phyloP scores from a whole-genome alignment of 2,329 filamentous ascomycete species.

The Xylaria sp. region DNA sequence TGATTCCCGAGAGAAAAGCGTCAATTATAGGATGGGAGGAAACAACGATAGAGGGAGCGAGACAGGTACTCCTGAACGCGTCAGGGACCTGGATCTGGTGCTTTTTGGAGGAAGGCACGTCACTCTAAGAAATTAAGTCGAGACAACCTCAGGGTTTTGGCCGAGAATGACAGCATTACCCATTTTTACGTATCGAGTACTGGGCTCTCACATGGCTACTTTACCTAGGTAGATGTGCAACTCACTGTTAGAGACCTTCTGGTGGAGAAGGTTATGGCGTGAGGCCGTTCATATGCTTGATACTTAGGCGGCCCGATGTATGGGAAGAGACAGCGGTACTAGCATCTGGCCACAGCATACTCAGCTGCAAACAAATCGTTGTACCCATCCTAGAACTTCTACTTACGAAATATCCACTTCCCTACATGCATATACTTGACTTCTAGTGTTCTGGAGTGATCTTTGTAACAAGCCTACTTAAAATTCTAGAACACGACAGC shows the following conservation, averaged over 20 bases:
- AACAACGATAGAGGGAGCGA: constrained; percentile 1
- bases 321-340: constrained; percentile 4
- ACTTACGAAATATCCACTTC: neutral
- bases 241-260: constrained; percentile 10
- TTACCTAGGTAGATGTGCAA: neutral
- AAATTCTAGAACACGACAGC: constrained; percentile 1
- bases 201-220: neutral
- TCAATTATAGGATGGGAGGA: constrained; percentile 14
- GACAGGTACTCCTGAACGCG: neutral
- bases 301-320: constrained; percentile 1
- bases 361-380: neutral
- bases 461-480: neutral
- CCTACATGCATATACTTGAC: neutral
- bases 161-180: constrained; percentile 20
- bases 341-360: neutral
- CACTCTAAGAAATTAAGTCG: constrained; percentile 24
- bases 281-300: neutral
- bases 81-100: constrained; percentile 6
- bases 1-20: constrained; percentile 5
- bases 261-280: constrained; percentile 2
- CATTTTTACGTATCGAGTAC: constrained; percentile 24
- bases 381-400: neutral
- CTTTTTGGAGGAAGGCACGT: constrained; percentile 19
- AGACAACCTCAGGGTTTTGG: constrained; percentile 24
- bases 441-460: neutral